A percentile compares a stretch with the other conserved stretches of the same genome.
Conservation (phyloP, 78 protist genomes). For the Parvularia atlantis region DNA sequence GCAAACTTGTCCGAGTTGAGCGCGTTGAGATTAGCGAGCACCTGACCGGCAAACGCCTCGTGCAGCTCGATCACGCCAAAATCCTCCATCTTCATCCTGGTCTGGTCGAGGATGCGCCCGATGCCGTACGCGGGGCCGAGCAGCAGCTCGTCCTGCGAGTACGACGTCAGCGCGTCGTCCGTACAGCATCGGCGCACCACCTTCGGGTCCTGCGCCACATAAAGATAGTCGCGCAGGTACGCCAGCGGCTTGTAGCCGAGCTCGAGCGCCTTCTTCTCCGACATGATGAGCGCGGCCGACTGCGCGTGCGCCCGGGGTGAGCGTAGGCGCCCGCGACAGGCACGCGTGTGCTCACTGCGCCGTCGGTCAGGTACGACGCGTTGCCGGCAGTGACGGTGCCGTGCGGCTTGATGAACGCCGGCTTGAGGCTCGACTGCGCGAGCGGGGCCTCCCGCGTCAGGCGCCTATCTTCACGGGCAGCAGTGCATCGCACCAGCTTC, state of each 20-base stretch:
- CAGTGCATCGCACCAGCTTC: too few species aligned
- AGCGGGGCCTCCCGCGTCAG: too few species aligned
- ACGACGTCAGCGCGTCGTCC: too few species aligned
- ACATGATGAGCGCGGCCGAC: slow-evolving; percentile 35
- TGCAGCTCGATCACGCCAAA: slow-evolving; percentile 61
- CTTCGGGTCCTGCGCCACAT: slow-evolving; percentile 38
- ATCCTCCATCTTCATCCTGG: slow-evolving; percentile 33
- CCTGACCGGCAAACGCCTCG: slow-evolving; percentile 78
- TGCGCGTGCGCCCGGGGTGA: too few species aligned
- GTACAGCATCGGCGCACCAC: too few species aligned
- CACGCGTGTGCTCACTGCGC: too few species aligned
- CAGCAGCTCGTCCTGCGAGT: slow-evolving; percentile 52
- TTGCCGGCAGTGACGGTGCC: slow-evolving; percentile 57
- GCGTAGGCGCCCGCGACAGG: too few species aligned
- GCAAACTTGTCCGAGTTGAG: slow-evolving; percentile 34
- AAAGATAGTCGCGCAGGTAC: slow-evolving; percentile 10
- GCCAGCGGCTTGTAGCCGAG: slow-evolving; percentile 31
- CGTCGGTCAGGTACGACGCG: slow-evolving; percentile 31
- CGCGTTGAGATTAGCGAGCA: slow-evolving; percentile 42
- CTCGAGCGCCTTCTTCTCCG: slow-evolving; percentile 18
- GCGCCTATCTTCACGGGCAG: too few species aligned
- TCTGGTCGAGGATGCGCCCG: slow-evolving; percentile 17
- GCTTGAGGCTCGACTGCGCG: slow-evolving; percentile 24
- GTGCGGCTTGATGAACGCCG: slow-evolving; percentile 64
- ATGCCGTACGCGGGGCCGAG: slow-evolving; percentile 56